A percentile compares a stretch with the other conserved stretches of the same genome.
phyloP scores from a whole-genome alignment of 345 rosid species.

The Populus pruinosa region DNA sequence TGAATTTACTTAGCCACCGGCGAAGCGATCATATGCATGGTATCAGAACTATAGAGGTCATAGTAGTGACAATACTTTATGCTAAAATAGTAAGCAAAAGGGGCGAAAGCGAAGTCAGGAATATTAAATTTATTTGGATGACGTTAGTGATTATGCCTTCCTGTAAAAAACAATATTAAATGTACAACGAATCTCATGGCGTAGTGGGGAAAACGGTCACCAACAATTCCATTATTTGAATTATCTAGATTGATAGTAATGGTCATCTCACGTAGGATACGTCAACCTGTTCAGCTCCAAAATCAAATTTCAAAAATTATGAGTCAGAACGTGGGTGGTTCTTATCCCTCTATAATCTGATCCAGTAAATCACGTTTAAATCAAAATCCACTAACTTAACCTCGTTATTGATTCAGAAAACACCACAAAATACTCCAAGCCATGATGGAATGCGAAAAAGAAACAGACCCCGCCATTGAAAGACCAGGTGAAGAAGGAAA shows the following conservation, averaged over 20 bases:
- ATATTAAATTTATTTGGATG: neutral
- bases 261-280: neutral
- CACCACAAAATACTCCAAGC: neutral
- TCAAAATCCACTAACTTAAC: constrained; percentile 7
- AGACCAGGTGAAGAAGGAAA: constrained; percentile 12
- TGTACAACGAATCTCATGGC: neutral
- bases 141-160: neutral
- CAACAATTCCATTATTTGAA: neutral
- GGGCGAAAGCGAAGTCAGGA: neutral
- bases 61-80: neutral
- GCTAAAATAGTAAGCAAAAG: neutral
- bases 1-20: no score
- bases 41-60: no score
- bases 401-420: constrained; percentile 8
- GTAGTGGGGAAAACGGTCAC: neutral
- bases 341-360: constrained; percentile 15
- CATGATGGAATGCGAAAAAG: constrained; percentile 9
- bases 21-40: no score
- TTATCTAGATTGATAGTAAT: neutral
- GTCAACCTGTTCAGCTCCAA: neutral
- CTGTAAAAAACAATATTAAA: neutral
- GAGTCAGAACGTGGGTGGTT: constrained; percentile 24
- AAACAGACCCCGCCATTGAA: constrained; percentile 33
- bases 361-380: constrained; percentile 27
- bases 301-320: constrained; percentile 22